Conservation (phyloP, 805 yeast genomes). For the Wickerhamomyces xylosicus region DNA sequence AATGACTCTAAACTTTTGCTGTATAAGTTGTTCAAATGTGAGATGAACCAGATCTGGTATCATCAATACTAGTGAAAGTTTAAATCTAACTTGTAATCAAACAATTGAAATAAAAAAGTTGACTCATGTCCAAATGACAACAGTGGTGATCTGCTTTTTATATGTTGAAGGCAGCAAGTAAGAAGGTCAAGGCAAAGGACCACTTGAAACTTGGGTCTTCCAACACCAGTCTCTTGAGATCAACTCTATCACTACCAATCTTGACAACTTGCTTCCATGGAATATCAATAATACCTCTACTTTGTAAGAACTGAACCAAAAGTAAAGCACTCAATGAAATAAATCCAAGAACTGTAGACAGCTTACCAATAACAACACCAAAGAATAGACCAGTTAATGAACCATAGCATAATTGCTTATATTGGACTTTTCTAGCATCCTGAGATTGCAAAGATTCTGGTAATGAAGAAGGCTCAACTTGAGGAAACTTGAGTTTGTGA, state of each 20-base stretch:
- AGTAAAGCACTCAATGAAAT: conserved; percentile 35
- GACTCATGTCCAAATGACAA: no score
- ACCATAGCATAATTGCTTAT: conserved; percentile 51
- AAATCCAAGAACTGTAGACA: conserved; percentile 42
- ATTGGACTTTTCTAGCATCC: conserved; percentile 29
- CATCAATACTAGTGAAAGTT: no score
- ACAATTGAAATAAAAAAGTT: no score
- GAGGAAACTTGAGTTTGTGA: background rate
- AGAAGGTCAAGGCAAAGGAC: conserved; percentile 42
- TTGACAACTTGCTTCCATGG: conserved; percentile 27
- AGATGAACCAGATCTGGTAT: no score
- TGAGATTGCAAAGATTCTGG: conserved; percentile 5
- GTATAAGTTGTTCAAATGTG: no score
- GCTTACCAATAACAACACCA: conserved; percentile 50
- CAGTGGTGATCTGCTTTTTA: no score
- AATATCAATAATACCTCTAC: conserved; percentile 41
- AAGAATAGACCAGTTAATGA: conserved; percentile 45
- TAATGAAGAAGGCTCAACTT: background rate
- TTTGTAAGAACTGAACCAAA: conserved; percentile 38
- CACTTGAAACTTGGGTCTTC: conserved; percentile 53
- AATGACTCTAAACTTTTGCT: no score
- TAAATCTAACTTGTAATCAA: no score
- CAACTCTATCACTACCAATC: conserved; percentile 29
- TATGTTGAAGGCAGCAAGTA: conserved; percentile 49
- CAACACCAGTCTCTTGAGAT: conserved; percentile 40